Conservation (phyloP, 306 rosid genomes). For the Castanea mollissima region DNA sequence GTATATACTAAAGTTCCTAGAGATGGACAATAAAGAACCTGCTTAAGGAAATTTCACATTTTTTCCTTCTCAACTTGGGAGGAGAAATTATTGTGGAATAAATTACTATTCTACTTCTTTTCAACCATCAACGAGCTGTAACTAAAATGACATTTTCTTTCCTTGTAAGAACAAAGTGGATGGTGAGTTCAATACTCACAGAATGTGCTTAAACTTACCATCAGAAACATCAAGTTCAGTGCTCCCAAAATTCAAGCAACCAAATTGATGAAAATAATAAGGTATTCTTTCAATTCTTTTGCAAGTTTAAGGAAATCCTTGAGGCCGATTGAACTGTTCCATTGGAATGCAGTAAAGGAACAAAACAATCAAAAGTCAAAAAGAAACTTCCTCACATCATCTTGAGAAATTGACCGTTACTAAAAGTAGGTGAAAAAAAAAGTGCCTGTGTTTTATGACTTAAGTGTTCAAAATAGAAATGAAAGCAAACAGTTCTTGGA, state of each 20-base stretch:
- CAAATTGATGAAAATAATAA: slow-evolving; percentile 40
- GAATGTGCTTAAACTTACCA: no score
- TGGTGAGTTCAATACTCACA: no score
- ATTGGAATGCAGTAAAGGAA: slow-evolving; percentile 31
- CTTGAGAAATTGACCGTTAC: slow-evolving; percentile 21
- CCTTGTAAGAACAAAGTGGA: no score
- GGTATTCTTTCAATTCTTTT: slow-evolving; percentile 27
- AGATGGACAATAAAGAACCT: slow-evolving; percentile 16
- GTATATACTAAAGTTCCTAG: slow-evolving; percentile 20
- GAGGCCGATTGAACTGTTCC: slow-evolving; percentile 27
- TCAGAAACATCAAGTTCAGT: slow-evolving; percentile 8
- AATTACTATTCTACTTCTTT: slow-evolving; percentile 28
- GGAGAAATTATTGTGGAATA: slow-evolving; percentile 11
- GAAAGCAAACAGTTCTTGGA: neutral
- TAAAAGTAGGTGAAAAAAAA: slow-evolving; percentile 17
- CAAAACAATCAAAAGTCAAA: slow-evolving; percentile 23
- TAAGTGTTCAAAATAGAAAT: no score
- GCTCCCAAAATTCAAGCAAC: slow-evolving; percentile 53
- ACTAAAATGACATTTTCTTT: no score
- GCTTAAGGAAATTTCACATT: slow-evolving; percentile 20
- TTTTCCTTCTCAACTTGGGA: slow-evolving; percentile 9
- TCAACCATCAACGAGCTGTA: slow-evolving; percentile 16
- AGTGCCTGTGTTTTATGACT: neutral
- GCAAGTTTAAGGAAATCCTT: slow-evolving; percentile 40
- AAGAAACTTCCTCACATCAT: slow-evolving; percentile 20